phyloP scores from a whole-genome alignment of 169 alveolate genomes.

The Plasmodium ovale region DNA sequence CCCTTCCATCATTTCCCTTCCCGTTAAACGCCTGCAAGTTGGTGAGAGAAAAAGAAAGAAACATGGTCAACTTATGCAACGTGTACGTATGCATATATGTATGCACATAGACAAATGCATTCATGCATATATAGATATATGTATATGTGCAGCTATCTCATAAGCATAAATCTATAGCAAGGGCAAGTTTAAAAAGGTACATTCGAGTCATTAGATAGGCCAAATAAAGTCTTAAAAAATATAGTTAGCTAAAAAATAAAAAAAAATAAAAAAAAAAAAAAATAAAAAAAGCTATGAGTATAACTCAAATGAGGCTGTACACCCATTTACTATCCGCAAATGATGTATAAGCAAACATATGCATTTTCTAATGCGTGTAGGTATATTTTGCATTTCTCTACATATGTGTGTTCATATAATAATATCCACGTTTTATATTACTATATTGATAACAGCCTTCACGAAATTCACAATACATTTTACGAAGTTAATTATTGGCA shows the following conservation, averaged over 20 bases:
- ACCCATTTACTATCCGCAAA: background rate
- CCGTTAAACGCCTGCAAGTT: conserved; percentile 33
- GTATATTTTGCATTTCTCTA: background rate
- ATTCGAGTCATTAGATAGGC: conserved; percentile 23
- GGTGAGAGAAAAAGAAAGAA: background rate
- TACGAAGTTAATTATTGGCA: conserved; percentile 43
- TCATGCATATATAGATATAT: background rate
- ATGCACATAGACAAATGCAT: background rate
- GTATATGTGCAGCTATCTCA: background rate
- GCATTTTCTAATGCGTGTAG: too few relatives aligned
- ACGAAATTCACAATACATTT: conserved; percentile 25
- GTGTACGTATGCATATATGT: too few relatives aligned
- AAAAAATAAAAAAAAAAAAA: conserved; percentile 9
- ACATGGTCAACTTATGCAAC: too few relatives aligned
- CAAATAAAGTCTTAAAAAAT: conserved; percentile 58
- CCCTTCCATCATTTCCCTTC: conserved; percentile 21
- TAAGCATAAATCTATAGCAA: background rate
- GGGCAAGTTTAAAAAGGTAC: conserved; percentile 8
- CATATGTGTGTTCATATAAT: background rate
- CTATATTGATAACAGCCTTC: conserved; percentile 51
- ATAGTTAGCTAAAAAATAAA: conserved; percentile 64
- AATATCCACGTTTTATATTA: conserved; percentile 2
- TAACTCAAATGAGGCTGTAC: background rate
- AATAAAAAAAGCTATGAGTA: background rate
- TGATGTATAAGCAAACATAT: too few relatives aligned